Evolutionary conservation across 2,329 filamentous ascomycete genomes (phyloP), one percentile per base, ranked within the genome.

Genomic region (Fusarium albosuccineum): DNA sequence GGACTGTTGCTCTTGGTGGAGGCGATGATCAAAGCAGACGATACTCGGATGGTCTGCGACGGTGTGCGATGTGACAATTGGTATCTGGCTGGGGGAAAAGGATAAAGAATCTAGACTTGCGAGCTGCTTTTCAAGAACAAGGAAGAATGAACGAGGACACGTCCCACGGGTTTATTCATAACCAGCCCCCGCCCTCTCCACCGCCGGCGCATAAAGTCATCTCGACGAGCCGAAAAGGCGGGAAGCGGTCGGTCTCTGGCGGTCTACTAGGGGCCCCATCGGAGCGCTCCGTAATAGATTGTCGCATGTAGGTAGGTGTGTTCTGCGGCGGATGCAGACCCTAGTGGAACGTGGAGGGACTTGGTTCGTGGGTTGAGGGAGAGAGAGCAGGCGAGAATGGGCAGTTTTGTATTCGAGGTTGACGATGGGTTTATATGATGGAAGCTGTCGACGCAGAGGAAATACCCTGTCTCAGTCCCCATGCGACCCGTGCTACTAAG

Each of bases 311-410:
- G 26, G 52, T 41, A 57, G 34, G 49, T 58, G 44, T 67, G 51
- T 60, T 52, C 60, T 54, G 60, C 46, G 41, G 42, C 34, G 13
- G 51, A 55, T 45, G 51, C 51, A 46, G 48, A 55, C 45, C 11
- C 52, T 46, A 45, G 57, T 33, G 53, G 57, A 54, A 70, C 67
- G 69, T 72, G 69, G 59, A 68, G 13, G 54, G 52, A 57, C 57
- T 55, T 68, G 69, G 67, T 67, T 70, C 58, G 64, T 60, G 57
- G 53, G 30, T 50, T 9, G 36, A 22, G 16, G 37, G 48, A 46
- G 17, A 22, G 17, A 17, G 37, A 26, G 10, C n/a, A n/a, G 16
- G 16, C 30, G 13, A 22, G 8, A n/a, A 53, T 52, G 41, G 29
- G 37, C 27, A 42, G 40, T 56, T 56, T 22, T 40, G 40, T 6